Evolutionary conservation across 306 rosid species (phyloP).

Genomic region (Quillaja saponaria): DNA sequence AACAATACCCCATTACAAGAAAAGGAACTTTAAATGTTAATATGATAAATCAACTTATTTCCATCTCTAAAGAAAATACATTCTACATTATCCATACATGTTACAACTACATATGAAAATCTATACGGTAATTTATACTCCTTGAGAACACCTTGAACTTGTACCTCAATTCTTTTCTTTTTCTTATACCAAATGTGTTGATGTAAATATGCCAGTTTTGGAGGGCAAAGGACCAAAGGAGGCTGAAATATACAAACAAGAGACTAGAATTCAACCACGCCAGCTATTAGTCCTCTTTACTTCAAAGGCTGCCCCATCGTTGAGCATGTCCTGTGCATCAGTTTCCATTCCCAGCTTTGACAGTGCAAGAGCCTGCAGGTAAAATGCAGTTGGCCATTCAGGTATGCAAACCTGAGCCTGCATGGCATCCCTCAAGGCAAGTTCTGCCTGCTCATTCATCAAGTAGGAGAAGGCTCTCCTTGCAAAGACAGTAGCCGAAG

Average conservation of each 20-base stretch:
- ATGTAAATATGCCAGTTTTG: slow-evolving; percentile 33
- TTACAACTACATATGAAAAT: slow-evolving; percentile 27
- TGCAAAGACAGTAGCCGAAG: slow-evolving; percentile 81
- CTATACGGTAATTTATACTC: slow-evolving; percentile 31
- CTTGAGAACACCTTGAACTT: slow-evolving; percentile 27
- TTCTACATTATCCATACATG: slow-evolving; percentile 33
- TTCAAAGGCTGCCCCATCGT: slow-evolving; percentile 83
- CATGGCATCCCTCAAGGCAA: slow-evolving; percentile 88
- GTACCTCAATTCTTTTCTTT: slow-evolving; percentile 23
- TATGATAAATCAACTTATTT: slow-evolving; percentile 32
- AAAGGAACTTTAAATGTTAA: neutral
- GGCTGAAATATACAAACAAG: neutral
- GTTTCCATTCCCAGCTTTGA: slow-evolving; percentile 97
- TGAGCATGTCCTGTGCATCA: slow-evolving; percentile 95
- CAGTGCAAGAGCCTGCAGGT: slow-evolving; percentile 88
- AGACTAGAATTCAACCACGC: slow-evolving; percentile 47
- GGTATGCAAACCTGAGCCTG: slow-evolving; percentile 94
- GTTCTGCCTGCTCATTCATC: slow-evolving; percentile 84
- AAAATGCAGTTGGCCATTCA: slow-evolving; percentile 98
- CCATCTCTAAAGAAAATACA: slow-evolving; percentile 39
- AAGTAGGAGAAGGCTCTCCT: slow-evolving; percentile 84
- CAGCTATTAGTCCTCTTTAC: slow-evolving; percentile 77
- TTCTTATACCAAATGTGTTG: slow-evolving; percentile 24
- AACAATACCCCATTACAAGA: no score
- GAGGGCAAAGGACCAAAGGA: slow-evolving; percentile 16